A percentile compares a stretch with the other conserved stretches of the same genome.
These are phyloP conservation scores for Lasiodiplodia citricola DNA, from an alignment of 2,329 filamentous ascomycete species.

Conservation along the genomic window DNA sequence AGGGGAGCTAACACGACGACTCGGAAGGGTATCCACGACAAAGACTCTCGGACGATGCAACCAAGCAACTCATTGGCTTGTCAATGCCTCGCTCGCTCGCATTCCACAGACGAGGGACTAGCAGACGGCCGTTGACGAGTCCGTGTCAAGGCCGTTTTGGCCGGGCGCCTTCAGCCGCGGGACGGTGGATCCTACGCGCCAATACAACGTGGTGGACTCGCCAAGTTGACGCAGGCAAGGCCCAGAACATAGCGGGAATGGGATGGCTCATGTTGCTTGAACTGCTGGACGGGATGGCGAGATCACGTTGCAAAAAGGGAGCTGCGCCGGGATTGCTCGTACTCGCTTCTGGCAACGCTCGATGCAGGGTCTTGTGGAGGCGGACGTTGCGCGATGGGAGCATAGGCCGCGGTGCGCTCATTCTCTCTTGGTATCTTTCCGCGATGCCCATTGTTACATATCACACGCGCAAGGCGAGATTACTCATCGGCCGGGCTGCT, in stretches of 20 bases:
- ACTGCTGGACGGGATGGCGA: background rate
- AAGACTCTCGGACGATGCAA: background rate
- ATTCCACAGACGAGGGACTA: background rate
- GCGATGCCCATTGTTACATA: background rate
- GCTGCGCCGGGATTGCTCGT: slow-evolving; percentile 7
- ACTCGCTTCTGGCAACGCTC: slow-evolving; percentile 19
- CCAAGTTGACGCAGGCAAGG: background rate
- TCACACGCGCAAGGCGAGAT: background rate
- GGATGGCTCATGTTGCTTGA: background rate
- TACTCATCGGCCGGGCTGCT: slow-evolving; percentile 9
- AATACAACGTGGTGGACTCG: slow-evolving; percentile 13
- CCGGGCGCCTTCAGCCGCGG: slow-evolving; percentile 15
- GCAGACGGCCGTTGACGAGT: background rate
- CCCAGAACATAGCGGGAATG: background rate
- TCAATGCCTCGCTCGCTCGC: background rate
- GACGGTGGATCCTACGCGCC: slow-evolving; percentile 13
- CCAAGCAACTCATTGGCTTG: background rate
- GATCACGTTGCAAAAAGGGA: slow-evolving; percentile 11
- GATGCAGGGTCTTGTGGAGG: slow-evolving; percentile 14
- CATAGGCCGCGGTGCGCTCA: background rate
- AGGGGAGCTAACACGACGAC: background rate
- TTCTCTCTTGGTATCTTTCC: background rate
- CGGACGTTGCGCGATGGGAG: slow-evolving; percentile 10
- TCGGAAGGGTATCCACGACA: background rate
- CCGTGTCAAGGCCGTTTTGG: background rate